phyloP scores from a whole-genome alignment of 2,329 filamentous ascomycete genomes.

The Phoma sp. region DNA sequence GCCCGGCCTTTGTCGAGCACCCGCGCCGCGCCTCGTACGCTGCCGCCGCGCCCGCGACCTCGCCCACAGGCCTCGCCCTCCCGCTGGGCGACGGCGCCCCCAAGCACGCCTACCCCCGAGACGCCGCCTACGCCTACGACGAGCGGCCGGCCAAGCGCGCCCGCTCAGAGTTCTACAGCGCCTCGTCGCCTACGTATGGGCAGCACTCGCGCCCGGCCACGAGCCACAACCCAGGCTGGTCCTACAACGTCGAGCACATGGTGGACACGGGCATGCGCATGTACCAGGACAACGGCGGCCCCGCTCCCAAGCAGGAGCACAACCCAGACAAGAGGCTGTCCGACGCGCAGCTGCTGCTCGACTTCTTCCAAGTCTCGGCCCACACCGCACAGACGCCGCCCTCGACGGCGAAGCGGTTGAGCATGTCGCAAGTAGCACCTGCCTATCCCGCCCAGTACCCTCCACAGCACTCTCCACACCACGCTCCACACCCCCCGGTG shows the following conservation, averaged over 20 bases:
- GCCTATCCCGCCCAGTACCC: slow-evolving; percentile 15
- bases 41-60: slow-evolving; percentile 30
- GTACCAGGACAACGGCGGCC: slow-evolving; percentile 28
- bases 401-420: slow-evolving; percentile 39
- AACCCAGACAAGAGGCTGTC: slow-evolving; percentile 46
- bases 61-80: slow-evolving; percentile 29
- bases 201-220: slow-evolving; percentile 53
- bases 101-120: slow-evolving; percentile 28
- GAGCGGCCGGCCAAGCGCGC: slow-evolving; percentile 67
- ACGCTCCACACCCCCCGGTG: slow-evolving; percentile 16
- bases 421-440: slow-evolving; percentile 28
- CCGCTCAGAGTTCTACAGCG: slow-evolving; percentile 64
- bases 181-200: slow-evolving; percentile 47
- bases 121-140: slow-evolving; percentile 25
- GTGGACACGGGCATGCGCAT: slow-evolving; percentile 44
- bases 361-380: slow-evolving; percentile 49
- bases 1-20: slow-evolving; percentile 37
- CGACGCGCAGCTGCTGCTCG: slow-evolving; percentile 56
- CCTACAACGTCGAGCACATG: slow-evolving; percentile 51
- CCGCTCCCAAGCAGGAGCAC: slow-evolving; percentile 38
- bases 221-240: slow-evolving; percentile 53
- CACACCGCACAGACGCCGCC: slow-evolving; percentile 37
- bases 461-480: slow-evolving; percentile 20
- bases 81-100: slow-evolving; percentile 31
- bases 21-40: slow-evolving; percentile 33